A percentile compares a stretch with the other conserved stretches of the same genome.
Evolutionary conservation across 1,284 basidiomycete species (phyloP).

Genomic region (Filobasidium uniguttulatum): DNA sequence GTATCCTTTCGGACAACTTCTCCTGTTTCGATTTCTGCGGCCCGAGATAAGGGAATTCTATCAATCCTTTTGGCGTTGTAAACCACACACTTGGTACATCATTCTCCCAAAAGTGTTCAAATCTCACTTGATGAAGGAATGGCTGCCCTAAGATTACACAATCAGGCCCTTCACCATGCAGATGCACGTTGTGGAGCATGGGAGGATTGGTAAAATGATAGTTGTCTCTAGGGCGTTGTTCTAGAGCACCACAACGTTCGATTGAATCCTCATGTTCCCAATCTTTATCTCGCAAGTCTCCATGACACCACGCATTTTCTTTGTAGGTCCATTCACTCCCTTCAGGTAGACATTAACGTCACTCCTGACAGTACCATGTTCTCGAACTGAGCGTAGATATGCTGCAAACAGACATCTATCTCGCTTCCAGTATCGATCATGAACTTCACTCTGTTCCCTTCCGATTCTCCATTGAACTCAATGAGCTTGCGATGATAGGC

Average conservation of each 20-base stretch:
- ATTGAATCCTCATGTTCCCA: too few species aligned
- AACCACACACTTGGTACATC: too few species aligned
- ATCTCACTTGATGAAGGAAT: not conserved
- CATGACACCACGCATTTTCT: not conserved
- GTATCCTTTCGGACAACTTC: too few species aligned
- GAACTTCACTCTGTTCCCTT: not conserved
- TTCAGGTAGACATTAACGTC: not conserved
- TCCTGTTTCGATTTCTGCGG: too few species aligned
- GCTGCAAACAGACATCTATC: not conserved
- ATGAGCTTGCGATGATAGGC: too few species aligned
- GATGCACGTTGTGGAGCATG: not conserved
- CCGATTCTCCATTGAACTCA: not conserved
- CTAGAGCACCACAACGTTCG: too few species aligned
- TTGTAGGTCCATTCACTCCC: not conserved
- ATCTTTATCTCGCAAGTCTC: not conserved
- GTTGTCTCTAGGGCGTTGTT: too few species aligned
- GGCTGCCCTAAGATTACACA: not conserved
- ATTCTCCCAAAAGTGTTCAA: not conserved
- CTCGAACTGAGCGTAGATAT: not conserved
- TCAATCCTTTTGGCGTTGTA: too few species aligned
- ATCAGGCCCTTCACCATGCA: not conserved
- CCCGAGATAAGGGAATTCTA: too few species aligned
- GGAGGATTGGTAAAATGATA: too few species aligned
- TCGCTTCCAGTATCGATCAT: not conserved
- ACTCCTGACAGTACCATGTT: not conserved